Base-by-base conservation (phyloP, 2,329 filamentous ascomycete genomes). In the Cladosporium sp. region DNA sequence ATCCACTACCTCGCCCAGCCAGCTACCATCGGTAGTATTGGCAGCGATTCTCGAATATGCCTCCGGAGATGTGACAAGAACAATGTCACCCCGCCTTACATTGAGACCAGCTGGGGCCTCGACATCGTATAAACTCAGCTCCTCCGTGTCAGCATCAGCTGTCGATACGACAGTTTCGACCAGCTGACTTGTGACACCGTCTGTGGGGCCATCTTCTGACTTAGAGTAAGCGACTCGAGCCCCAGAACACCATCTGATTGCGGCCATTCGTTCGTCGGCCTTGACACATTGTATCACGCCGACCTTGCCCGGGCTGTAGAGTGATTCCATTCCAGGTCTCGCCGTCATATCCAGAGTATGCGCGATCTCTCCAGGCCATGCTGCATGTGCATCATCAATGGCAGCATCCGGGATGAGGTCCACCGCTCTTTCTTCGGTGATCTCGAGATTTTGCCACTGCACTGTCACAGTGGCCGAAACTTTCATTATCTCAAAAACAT, bases 71-170 rank as follows among this genome's bases (percentile, higher is more conserved):
- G 47, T 40, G 12, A 85, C 67, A 11, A 84, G 66, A 2, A 84
- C 82, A 57, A 83, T 78, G 65, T 85, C 82, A 7, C 79, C 79
- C 60, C 78, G 71, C 40, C 76, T 72, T 39, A 79, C 76, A 39
- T 76, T 78, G 51, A 85, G 63, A 5, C 74, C 75, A n/a, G 75
- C 74, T 37, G 79, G 78, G 2, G 76, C 76, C 57, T 75, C 74
- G 37, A 86, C 78, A 61, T 86, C 84, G 66, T 86, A 86, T 40
- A 85, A 66, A 59, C 82, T 85, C 25, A 85, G 76, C 40, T 84
- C 78, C 63, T 83, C 79, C 30, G 73, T 65, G 5, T 65, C 58
- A 3, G 63, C 66, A 3, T 45, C 51, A 9, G 62, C 59, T 9
- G 59, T 30, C 2, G 59, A 60, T 9, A 70, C 63, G 5, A 55